Percentiles rank a stretch among this genome's conserved stretches.
Conservation (phyloP, 2,329 filamentous ascomycete species). For the Pseudogymnoascus pannorum region DNA sequence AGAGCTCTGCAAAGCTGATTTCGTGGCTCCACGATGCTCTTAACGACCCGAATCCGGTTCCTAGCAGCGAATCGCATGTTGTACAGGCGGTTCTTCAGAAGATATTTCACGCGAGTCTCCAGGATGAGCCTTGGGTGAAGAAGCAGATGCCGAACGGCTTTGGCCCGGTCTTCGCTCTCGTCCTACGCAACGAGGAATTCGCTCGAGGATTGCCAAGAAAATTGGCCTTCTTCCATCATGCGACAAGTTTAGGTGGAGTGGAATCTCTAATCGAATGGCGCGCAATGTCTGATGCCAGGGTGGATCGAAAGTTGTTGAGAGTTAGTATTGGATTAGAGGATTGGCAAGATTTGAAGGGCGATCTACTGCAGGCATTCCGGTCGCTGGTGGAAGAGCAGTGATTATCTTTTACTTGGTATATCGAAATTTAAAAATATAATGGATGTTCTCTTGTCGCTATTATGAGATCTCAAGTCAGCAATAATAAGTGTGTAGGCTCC, state of each 20-base stretch:
- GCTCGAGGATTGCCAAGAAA: slow-evolving; percentile 70
- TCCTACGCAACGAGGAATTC: slow-evolving; percentile 49
- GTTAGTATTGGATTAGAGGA: slow-evolving; percentile 83
- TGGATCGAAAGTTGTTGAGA: slow-evolving; percentile 67
- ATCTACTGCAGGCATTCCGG: slow-evolving; percentile 62
- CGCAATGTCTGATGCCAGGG: slow-evolving; percentile 69
- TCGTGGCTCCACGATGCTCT: slow-evolving; percentile 51
- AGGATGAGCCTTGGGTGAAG: slow-evolving; percentile 66
- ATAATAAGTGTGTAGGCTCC: too few relatives aligned
- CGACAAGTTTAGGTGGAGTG: slow-evolving; percentile 87
- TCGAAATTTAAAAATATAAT: neutral
- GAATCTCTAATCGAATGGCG: slow-evolving; percentile 97
- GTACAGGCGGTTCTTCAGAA: slow-evolving; percentile 50
- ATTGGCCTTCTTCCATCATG: slow-evolving; percentile 81
- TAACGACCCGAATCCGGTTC: slow-evolving; percentile 18
- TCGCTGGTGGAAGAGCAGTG: slow-evolving; percentile 15
- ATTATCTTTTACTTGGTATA: neutral
- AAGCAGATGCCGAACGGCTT: slow-evolving; percentile 89
- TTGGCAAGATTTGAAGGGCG: slow-evolving; percentile 72
- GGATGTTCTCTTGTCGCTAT: neutral
- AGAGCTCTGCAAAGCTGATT: slow-evolving; percentile 63
- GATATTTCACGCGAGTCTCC: slow-evolving; percentile 73
- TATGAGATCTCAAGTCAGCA: too few relatives aligned
- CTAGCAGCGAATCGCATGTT: slow-evolving; percentile 30
- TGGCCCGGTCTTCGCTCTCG: slow-evolving; percentile 79